These are phyloP conservation scores for Penicillium sp. DNA, from an alignment of 2,329 filamentous ascomycete species.

Conservation along the genomic window DNA sequence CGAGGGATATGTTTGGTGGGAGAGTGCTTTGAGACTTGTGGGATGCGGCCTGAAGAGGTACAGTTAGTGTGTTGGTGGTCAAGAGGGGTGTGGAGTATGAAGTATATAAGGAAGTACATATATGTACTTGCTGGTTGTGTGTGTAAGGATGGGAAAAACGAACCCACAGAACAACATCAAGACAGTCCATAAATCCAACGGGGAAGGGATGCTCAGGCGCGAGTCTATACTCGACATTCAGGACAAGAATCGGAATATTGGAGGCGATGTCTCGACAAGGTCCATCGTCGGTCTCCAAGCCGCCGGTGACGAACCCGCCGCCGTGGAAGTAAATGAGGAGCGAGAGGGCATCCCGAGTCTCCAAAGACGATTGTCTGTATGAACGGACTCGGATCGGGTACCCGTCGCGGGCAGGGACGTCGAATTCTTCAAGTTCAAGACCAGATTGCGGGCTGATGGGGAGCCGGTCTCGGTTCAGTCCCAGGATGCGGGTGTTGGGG, in stretches of 20 bases:
- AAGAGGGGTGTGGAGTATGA: not conserved
- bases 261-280: slow-evolving; percentile 46
- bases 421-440: slow-evolving; percentile 25
- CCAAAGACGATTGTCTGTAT: slow-evolving; percentile 12
- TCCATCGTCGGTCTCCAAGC: slow-evolving; percentile 48
- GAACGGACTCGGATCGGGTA: slow-evolving; percentile 19
- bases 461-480: slow-evolving; percentile 19
- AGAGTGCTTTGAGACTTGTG: slow-evolving; percentile 34
- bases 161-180: slow-evolving; percentile 53
- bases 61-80: not conserved
- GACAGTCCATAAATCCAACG: slow-evolving; percentile 53
- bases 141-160: not conserved
- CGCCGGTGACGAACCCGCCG: slow-evolving; percentile 52
- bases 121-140: not conserved
- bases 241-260: slow-evolving; percentile 47
- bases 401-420: slow-evolving; percentile 21
- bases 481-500: slow-evolving; percentile 16
- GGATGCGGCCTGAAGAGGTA: slow-evolving; percentile 9
- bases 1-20: slow-evolving; percentile 42
- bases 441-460: slow-evolving; percentile 16
- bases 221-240: slow-evolving; percentile 58
- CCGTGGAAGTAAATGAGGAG: slow-evolving; percentile 41
- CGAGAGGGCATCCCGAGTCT: slow-evolving; percentile 13
- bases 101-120: not conserved
- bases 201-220: slow-evolving; percentile 59